Percentiles rank a stretch among this genome's conserved stretches.
Evolutionary conservation across 2,329 filamentous ascomycete genomes (phyloP).

Genomic region (Xylariaceae sp.): DNA sequence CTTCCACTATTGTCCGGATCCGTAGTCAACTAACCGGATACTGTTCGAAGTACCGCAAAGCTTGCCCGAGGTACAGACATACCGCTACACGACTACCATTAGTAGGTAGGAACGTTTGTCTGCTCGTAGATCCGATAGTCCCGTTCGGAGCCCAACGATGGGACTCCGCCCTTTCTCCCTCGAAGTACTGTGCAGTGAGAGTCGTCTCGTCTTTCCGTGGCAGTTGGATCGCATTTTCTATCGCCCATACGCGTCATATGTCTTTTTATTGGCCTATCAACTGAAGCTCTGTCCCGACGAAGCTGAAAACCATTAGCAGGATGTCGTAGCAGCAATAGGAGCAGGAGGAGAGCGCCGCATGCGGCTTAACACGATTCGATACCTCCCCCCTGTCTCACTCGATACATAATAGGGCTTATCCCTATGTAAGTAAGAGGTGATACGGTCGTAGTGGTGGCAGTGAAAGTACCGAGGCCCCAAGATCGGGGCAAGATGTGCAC

Average conservation of each 20-base stretch:
- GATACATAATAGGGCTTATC: not conserved
- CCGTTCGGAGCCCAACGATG: constrained; percentile 1
- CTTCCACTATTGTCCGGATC: constrained; percentile 8
- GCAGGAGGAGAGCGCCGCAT: not conserved
- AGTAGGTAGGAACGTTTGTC: constrained; percentile 7
- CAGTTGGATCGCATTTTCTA: not conserved
- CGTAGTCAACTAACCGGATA: constrained; percentile 4
- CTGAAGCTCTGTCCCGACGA: not conserved
- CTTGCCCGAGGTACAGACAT: constrained; percentile 1
- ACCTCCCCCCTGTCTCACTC: not conserved
- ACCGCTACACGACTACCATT: constrained; percentile 6
- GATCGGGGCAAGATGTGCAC: not conserved
- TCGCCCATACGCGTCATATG: not conserved
- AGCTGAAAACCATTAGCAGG: not conserved
- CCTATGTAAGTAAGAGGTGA: not conserved
- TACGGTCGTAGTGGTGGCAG: not conserved
- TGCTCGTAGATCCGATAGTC: constrained; percentile 7
- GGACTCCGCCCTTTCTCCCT: not conserved
- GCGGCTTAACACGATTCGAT: not conserved
- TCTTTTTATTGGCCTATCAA: not conserved
- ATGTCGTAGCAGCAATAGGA: not conserved
- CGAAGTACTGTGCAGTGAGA: constrained; percentile 9
- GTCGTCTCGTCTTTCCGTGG: not conserved
- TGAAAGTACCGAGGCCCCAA: not conserved
- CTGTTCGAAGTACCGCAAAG: not conserved